phyloP scores from a whole-genome alignment of 257 asterid genomes.

The Capsicum baccatum region DNA sequence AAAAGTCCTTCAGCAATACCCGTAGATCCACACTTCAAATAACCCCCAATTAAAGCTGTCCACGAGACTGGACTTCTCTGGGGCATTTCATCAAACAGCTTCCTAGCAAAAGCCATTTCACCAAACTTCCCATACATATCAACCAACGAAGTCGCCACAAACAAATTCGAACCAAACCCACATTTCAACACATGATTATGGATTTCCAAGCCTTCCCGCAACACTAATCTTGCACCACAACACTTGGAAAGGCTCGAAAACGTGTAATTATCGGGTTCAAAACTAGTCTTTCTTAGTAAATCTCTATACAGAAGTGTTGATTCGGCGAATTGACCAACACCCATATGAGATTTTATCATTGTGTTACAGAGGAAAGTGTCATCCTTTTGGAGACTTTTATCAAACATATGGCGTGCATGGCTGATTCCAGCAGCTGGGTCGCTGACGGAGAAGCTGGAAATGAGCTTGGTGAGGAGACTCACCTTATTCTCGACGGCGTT shows the following conservation, averaged over 20 bases:
- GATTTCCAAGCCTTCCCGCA: slow-evolving; percentile 67
- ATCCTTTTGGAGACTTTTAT: slow-evolving; percentile 48
- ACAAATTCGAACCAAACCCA: slow-evolving; percentile 68
- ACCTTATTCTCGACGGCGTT: slow-evolving; percentile 63
- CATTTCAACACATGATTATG: slow-evolving; percentile 68
- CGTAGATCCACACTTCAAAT: slow-evolving; percentile 64
- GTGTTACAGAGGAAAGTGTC: slow-evolving; percentile 85
- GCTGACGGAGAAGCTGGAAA: slow-evolving; percentile 52
- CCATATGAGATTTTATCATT: slow-evolving; percentile 81
- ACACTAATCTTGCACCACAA: slow-evolving; percentile 56
- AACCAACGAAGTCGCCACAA: slow-evolving; percentile 76
- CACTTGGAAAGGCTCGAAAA: slow-evolving; percentile 80
- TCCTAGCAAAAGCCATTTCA: slow-evolving; percentile 55
- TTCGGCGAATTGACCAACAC: slow-evolving; percentile 50
- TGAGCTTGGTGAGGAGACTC: slow-evolving; percentile 76
- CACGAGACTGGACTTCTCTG: slow-evolving; percentile 76
- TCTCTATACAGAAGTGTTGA: slow-evolving; percentile 49
- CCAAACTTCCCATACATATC: slow-evolving; percentile 94
- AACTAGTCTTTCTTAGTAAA: slow-evolving; percentile 56
- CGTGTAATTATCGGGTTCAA: slow-evolving; percentile 77
- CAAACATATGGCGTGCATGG: slow-evolving; percentile 77
- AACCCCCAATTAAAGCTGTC: slow-evolving; percentile 87
- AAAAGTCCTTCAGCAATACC: slow-evolving; percentile 54
- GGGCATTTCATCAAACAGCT: slow-evolving; percentile 78
- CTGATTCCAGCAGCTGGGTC: slow-evolving; percentile 55